Conservation (phyloP, 176 grass and related monocot genomes). For the Musa acuminata region DNA sequence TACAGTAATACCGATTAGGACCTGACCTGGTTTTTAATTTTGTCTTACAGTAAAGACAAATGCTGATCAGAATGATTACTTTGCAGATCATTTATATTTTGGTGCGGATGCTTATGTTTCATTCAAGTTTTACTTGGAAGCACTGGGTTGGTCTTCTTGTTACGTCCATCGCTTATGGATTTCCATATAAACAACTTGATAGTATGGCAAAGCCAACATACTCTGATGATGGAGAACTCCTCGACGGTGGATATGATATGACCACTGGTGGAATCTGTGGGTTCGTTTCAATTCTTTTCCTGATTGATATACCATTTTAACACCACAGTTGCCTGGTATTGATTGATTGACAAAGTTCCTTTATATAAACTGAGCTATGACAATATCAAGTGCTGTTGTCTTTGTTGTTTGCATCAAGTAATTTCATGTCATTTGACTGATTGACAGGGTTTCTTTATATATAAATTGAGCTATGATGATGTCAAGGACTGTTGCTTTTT, state of each 20-base stretch:
- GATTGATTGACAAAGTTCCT: too few relatives aligned
- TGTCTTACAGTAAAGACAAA: not conserved
- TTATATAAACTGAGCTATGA: too few relatives aligned
- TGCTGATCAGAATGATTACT: not conserved
- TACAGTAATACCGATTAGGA: not conserved
- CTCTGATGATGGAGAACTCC: conserved; percentile 51
- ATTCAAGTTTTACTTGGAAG: conserved; percentile 94
- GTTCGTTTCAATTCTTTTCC: conserved; percentile 28
- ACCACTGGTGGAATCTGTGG: conserved; percentile 66
- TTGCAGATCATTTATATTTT: conserved; percentile 64
- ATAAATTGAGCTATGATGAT: too few relatives aligned
- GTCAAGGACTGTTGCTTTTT: too few relatives aligned
- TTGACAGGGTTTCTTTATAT: too few relatives aligned
- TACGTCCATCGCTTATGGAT: conserved; percentile 63
- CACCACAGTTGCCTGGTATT: not conserved
- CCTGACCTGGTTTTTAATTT: not conserved
- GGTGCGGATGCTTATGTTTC: conserved; percentile 71
- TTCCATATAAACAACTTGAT: conserved; percentile 81
- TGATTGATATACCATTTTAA: not conserved
- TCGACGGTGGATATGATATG: conserved; percentile 76
- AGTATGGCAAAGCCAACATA: conserved; percentile 69
- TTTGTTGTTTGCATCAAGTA: too few relatives aligned
- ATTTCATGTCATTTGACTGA: too few relatives aligned
- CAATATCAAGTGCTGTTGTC: too few relatives aligned
- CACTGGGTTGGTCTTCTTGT: conserved; percentile 81